These are phyloP conservation scores for Mycena polygramma DNA, from an alignment of 768 basidiomycete species.

Conservation along the genomic window DNA sequence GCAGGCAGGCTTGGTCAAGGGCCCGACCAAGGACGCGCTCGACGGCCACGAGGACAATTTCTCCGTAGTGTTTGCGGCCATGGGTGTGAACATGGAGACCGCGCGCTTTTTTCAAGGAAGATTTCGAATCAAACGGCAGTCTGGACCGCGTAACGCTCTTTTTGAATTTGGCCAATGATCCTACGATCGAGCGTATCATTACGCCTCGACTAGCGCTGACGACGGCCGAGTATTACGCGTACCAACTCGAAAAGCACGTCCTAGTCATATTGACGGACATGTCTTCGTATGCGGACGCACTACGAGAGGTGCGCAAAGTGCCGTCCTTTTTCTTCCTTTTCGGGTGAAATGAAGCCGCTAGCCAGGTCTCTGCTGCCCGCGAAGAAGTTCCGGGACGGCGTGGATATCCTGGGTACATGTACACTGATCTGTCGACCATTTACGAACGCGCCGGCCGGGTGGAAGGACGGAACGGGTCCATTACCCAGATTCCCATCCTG, in stretches of 20 bases:
- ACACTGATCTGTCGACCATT: constrained; percentile 99
- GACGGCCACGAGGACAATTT: constrained; percentile 99
- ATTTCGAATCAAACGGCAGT: constrained; percentile 99
- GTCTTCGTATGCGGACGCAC: constrained; percentile 97
- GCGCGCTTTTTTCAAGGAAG: constrained; percentile 99
- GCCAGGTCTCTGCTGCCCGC: constrained; percentile 94
- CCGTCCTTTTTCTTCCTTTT: constrained; percentile 34
- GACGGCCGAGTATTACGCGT: constrained; percentile 99
- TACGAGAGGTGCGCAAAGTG: constrained; percentile 81
- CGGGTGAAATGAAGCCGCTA: constrained; percentile 24
- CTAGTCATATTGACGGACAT: constrained; percentile 99
- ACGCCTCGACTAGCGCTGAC: constrained; percentile 98
- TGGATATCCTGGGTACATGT: constrained; percentile 99
- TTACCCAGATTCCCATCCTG: constrained; percentile 99
- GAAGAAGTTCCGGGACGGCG: constrained; percentile 99
- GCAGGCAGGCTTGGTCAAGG: constrained; percentile 96
- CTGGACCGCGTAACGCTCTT: constrained; percentile 98
- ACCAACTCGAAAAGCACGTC: constrained; percentile 99
- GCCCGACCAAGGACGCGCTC: constrained; percentile 96
- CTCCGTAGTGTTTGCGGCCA: constrained; percentile 99
- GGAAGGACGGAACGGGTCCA: constrained; percentile 96
- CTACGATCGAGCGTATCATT: constrained; percentile 99
- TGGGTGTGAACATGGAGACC: constrained; percentile 99
- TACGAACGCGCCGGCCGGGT: constrained; percentile 99
- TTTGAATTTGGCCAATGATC: constrained; percentile 98